These are phyloP conservation scores for Singerocomus inundabilis DNA, from an alignment of 1,284 basidiomycete genomes.

Conservation along the genomic window DNA sequence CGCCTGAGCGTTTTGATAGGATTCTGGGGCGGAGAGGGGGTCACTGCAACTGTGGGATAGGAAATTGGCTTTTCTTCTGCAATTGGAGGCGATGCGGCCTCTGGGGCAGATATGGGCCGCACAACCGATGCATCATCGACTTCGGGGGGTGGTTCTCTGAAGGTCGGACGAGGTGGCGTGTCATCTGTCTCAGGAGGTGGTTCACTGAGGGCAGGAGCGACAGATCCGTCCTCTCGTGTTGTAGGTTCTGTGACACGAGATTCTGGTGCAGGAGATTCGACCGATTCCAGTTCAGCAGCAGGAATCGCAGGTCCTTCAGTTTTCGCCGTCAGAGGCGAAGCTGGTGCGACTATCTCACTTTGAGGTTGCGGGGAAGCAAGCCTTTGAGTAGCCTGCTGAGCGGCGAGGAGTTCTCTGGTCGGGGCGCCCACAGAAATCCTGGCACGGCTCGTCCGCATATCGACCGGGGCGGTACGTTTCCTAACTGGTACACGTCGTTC, in stretches of 20 bases:
- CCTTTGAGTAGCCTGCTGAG: slow-evolving; percentile 67
- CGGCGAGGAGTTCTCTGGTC: slow-evolving; percentile 75
- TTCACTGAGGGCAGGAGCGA: slow-evolving; percentile 35
- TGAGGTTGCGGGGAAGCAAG: slow-evolving; percentile 28
- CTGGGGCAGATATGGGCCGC: slow-evolving; percentile 27
- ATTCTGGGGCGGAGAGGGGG: slow-evolving; percentile 47
- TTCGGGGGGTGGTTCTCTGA: slow-evolving; percentile 42
- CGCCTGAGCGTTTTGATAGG: slow-evolving; percentile 37
- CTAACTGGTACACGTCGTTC: slow-evolving; percentile 78
- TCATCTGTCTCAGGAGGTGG: slow-evolving; percentile 35
- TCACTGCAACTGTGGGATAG: slow-evolving; percentile 40
- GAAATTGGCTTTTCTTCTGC: slow-evolving; percentile 27
- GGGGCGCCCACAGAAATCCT: slow-evolving; percentile 72
- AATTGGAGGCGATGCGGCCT: slow-evolving; percentile 34
- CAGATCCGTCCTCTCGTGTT: slow-evolving; percentile 20
- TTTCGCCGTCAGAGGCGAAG: background rate
- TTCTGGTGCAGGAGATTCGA: slow-evolving; percentile 2
- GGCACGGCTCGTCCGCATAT: slow-evolving; percentile 80
- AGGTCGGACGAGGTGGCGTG: slow-evolving; percentile 37
- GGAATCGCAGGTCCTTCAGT: slow-evolving; percentile 5
- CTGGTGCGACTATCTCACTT: slow-evolving; percentile 20
- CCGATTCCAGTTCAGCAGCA: slow-evolving; percentile 13
- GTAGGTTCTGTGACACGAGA: slow-evolving; percentile 10
- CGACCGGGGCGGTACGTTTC: slow-evolving; percentile 86
- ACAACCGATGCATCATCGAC: slow-evolving; percentile 34